Percentiles rank a stretch among this genome's conserved stretches.
These are phyloP conservation scores for Didymella exigua DNA, from an alignment of 2,329 filamentous ascomycete genomes.

Conservation along the genomic window DNA sequence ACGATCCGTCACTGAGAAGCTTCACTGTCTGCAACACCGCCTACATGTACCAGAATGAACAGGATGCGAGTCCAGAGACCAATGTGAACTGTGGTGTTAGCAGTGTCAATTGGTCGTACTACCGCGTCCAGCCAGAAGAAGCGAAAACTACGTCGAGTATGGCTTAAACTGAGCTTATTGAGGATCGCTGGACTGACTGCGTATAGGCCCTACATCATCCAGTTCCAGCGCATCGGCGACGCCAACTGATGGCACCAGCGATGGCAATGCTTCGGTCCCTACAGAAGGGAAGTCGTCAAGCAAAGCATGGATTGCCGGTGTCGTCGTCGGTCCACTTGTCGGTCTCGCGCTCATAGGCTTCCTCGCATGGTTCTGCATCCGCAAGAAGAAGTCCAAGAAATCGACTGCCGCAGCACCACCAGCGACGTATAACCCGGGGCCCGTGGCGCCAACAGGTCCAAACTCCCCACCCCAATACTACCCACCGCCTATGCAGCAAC, in stretches of 20 bases:
- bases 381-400: constrained; percentile 25
- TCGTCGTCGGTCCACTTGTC: constrained; percentile 31
- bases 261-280: neutral
- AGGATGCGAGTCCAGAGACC: constrained; percentile 27
- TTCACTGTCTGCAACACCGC: constrained; percentile 35
- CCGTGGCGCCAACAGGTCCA: neutral
- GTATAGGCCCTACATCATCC: constrained; percentile 1
- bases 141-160: constrained; percentile 19
- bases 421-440: constrained; percentile 12
- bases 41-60: constrained; percentile 32
- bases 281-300: constrained; percentile 18
- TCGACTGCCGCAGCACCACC: constrained; percentile 8
- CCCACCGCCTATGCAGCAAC: constrained; percentile 26
- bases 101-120: constrained; percentile 32
- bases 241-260: neutral
- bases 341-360: constrained; percentile 29
- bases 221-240: constrained; percentile 1
- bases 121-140: constrained; percentile 23
- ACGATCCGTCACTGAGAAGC: constrained; percentile 19
- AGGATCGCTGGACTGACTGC: neutral
- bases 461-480: constrained; percentile 26
- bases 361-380: constrained; percentile 25
- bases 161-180: neutral
- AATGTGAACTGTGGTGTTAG: constrained; percentile 34
- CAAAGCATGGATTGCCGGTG: constrained; percentile 42